Evolutionary conservation across 2,329 filamentous ascomycete genomes (phyloP), one percentile per base, ranked within the genome.

Genomic region (Epichloe coenophiala): DNA sequence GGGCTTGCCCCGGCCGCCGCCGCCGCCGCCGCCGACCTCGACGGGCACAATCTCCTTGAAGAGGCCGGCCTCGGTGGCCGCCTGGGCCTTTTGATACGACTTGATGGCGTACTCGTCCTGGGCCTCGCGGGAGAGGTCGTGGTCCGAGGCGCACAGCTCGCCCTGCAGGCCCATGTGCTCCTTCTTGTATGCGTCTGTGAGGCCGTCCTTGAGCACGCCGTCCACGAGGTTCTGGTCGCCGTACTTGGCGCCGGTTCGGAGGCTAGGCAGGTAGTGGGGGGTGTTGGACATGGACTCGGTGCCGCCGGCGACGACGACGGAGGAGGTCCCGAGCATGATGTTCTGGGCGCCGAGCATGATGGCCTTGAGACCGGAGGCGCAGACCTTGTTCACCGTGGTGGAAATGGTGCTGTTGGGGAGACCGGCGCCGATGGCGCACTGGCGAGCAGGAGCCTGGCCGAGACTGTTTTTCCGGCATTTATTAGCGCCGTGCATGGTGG

Each of bases 381-480:
- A 98, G 66, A 98, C 93, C 76, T 98, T 98, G 84, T 98, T 98
- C 65, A 98, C 81, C 48, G 90, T 95, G 44, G 93, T 98, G 71
- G 84, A 86, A 60, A 94, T 80, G 57, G 86, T 86, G 50, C 78
- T 77, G 56, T 94, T 77, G 50, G 81, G 73, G 57, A 98, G 86
- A 55, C 93, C 93, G 63, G 88, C 93, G 61, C 83, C 81, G 63
- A 98, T 79, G 61, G 90, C 88, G 70, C 87, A 94, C 74, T 98
- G 93, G 63, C 93, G 84, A 59, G 93, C 90, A 58, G 94, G 93
- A 65, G 94, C 95, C 73, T 98, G 93, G 57, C 93, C 93, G 60
- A 97, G 79, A 68, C 90, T 95, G 13, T 36, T 41, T 33, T 37
- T 17, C 27, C 27, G 27, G 27, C 1, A 1, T 31, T 31, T 2